Base-by-base conservation (phyloP, 2,329 filamentous ascomycete species). In the Chaetothyriales sp. region DNA sequence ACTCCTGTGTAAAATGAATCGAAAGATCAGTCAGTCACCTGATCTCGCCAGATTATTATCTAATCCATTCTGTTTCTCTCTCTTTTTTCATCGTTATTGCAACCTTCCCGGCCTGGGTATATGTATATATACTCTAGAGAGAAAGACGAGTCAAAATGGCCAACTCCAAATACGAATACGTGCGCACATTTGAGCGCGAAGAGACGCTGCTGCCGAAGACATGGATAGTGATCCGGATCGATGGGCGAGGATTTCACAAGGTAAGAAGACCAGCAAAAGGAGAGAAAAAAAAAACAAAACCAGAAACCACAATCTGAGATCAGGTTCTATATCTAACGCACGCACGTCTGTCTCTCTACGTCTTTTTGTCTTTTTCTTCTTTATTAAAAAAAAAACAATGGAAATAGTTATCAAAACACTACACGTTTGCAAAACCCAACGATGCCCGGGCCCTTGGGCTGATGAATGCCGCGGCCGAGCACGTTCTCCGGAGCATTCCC, bases 221-320 rank as follows among this genome's bases (percentile, higher is more conserved):
- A 22, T 98, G 89, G 88, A 84, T 96, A 51, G 87, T 96, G 18
- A 81, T 98, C 51, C 82, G 92, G 53, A 82, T 98, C 62, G 92
- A 98, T 68, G 92, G 92, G 20, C 78, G 90, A 57, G 89, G 88
- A 18, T 98, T 98, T 68, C 92, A 89, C 62, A 95, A 94, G 32
- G 32, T 39, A 39, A 39, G 32, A 39, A 10, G 10, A 10, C 87
- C 87, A 93, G 71, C 3, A 46, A 18, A 18, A 8, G 3, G 5
- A 18, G 42, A 43, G 42, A 43, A 8, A 25, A 6, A 25, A 39
- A 39, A 39, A 39, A 36, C 4, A 36, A 36, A 36, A 36, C 4
- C 5, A 36, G 12, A 39, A 39, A 32, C 12, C 28, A n/a, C n/a
- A n/a, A n/a, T n/a, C n/a, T n/a, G n/a, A n/a, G n/a, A n/a, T n/a